Evolutionary conservation across 306 rosid species (phyloP), one percentile per base, ranked within the genome.

Genomic region (Cicer chorassanicum): DNA sequence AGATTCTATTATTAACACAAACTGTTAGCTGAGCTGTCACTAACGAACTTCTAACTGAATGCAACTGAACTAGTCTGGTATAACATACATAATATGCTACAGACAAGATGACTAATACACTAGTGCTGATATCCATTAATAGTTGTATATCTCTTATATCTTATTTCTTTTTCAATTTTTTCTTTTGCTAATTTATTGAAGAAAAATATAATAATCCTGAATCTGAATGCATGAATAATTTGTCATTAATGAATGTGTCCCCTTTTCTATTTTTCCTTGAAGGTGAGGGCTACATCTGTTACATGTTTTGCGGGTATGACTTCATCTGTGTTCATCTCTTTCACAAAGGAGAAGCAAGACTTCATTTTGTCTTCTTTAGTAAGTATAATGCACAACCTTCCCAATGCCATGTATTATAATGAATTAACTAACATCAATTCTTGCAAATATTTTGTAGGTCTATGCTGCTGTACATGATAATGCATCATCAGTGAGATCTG

Each of bases 221-320:
- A 42, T 43, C 29, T 15, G 12, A 67, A 68, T 18, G 48, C 62
- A 63, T n/a, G 46, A 15, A 8, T 69, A 11, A 6, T 62, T 40
- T 50, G 38, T 56, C 41, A 49, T 71, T 43, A 9, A 62, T 56
- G 63, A 41, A 19, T 55, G 45, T 44, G 18, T 34, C 3, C 49
- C 55, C 74, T 40, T 70, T 65, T 61, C 55, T 55, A 24, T 51
- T 80, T 79, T 74, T 29, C 46, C 64, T 87, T 68, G 82, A 85
- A 94, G 98, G 98, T 90, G 87, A 90, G 96, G 81, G 93, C 88
- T 56, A 97, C 96, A 12, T 87, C 95, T 12, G 59, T 94, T 78
- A 94, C 97, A 5, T 94, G 98, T 84, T 94, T 90, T 84, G 98
- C 98, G 68, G 98, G 98, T 34, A 84, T 94, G 77, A 94, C 98